Conservation (phyloP, 2,329 filamentous ascomycete species). For the Paraconiothyrium brasiliense region DNA sequence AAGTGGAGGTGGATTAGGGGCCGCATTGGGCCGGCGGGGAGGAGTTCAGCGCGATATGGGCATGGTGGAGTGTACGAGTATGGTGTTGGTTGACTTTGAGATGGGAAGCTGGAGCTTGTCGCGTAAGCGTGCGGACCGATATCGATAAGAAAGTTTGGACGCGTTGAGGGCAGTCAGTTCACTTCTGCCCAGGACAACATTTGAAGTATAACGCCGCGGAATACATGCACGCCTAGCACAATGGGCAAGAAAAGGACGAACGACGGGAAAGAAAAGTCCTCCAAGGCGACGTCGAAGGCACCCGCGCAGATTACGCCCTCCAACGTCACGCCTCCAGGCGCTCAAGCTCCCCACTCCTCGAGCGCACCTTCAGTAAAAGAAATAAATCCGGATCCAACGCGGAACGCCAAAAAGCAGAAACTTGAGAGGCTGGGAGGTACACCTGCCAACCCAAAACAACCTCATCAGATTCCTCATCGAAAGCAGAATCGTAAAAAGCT, state of each 20-base stretch:
- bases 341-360: slow-evolving; percentile 23
- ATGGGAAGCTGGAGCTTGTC: slow-evolving; percentile 9
- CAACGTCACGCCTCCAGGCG: slow-evolving; percentile 27
- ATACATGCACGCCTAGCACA: slow-evolving; percentile 16
- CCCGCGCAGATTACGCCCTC: slow-evolving; percentile 4
- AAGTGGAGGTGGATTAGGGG: slow-evolving; percentile 71
- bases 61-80: background rate
- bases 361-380: slow-evolving; percentile 18
- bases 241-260: slow-evolving; percentile 38
- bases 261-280: slow-evolving; percentile 33
- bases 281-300: slow-evolving; percentile 13
- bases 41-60: background rate
- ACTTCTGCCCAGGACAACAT: background rate
- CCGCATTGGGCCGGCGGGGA: slow-evolving; percentile 53
- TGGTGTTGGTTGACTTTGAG: slow-evolving; percentile 5
- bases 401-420: slow-evolving; percentile 18
- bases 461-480: slow-evolving; percentile 9
- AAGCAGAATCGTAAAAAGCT: slow-evolving; percentile 24
- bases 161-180: slow-evolving; percentile 10
- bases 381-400: background rate
- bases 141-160: slow-evolving; percentile 31
- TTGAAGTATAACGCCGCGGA: background rate
- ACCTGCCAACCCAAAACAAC: slow-evolving; percentile 12
- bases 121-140: slow-evolving; percentile 15
- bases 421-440: background rate